A percentile compares a stretch with the other conserved stretches of the same genome.
Conservation (phyloP, 2,329 filamentous ascomycete genomes). For the Sordariomycetes sp. region DNA sequence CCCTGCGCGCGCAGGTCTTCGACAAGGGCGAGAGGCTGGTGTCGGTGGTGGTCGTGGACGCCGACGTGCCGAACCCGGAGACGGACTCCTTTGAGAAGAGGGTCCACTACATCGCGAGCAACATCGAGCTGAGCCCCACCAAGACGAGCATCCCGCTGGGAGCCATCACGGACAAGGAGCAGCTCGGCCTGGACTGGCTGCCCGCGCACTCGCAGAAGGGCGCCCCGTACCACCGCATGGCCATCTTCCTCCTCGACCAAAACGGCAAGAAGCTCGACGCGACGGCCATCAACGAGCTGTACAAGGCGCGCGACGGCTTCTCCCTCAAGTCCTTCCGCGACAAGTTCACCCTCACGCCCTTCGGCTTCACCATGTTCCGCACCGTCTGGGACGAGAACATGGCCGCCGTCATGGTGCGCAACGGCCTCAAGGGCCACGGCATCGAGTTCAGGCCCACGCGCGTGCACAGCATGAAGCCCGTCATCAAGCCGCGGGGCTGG, state of each 20-base stretch:
- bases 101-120: slow-evolving; percentile 78
- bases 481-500: slow-evolving; percentile 54
- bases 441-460: slow-evolving; percentile 78
- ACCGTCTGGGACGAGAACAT: slow-evolving; percentile 84
- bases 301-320: slow-evolving; percentile 55
- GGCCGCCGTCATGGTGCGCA: slow-evolving; percentile 74
- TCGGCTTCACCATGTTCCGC: slow-evolving; percentile 84
- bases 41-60: slow-evolving; percentile 77
- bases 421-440: slow-evolving; percentile 65
- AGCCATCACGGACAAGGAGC: slow-evolving; percentile 47
- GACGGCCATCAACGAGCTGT: slow-evolving; percentile 42
- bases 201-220: slow-evolving; percentile 86
- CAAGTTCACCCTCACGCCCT: slow-evolving; percentile 58
- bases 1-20: slow-evolving; percentile 77
- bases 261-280: slow-evolving; percentile 48
- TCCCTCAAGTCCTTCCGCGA: slow-evolving; percentile 65
- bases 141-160: slow-evolving; percentile 56
- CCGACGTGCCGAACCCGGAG: slow-evolving; percentile 76
- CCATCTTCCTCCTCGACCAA: slow-evolving; percentile 78
- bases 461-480: slow-evolving; percentile 57
- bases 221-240: slow-evolving; percentile 80
- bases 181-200: slow-evolving; percentile 73
- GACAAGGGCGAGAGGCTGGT: slow-evolving; percentile 73
- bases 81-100: slow-evolving; percentile 68
- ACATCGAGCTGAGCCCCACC: slow-evolving; percentile 43